These are phyloP conservation scores for Pseudozyma sp. DNA, from an alignment of 1,284 basidiomycete species.

Conservation along the genomic window DNA sequence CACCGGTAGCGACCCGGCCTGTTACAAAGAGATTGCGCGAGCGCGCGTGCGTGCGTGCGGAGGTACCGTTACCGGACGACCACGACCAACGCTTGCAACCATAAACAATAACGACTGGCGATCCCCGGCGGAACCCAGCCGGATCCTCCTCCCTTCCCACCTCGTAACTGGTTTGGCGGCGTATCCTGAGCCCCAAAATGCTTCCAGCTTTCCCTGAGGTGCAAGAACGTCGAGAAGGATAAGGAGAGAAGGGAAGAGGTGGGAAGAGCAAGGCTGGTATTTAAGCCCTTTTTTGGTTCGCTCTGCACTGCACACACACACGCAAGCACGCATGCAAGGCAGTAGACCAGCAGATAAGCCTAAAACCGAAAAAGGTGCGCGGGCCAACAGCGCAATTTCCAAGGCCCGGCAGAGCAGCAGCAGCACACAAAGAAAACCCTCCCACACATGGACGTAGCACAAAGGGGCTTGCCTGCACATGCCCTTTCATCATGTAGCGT, in stretches of 20 bases:
- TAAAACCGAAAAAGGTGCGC: background rate
- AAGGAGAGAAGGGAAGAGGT: slow-evolving; percentile 13
- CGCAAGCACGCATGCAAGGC: background rate
- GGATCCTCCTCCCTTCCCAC: slow-evolving; percentile 34
- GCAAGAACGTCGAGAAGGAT: slow-evolving; percentile 17
- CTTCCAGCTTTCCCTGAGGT: slow-evolving; percentile 3
- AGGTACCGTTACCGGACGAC: no score
- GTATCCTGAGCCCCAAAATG: slow-evolving; percentile 1
- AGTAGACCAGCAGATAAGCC: background rate
- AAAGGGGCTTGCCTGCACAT: background rate
- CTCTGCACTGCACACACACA: background rate
- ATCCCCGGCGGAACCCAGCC: slow-evolving; percentile 5
- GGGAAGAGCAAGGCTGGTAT: slow-evolving; percentile 10
- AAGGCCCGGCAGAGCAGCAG: background rate
- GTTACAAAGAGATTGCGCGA: background rate
- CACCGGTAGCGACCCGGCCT: slow-evolving; percentile 1
- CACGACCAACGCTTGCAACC: background rate
- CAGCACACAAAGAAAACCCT: no score
- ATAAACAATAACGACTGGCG: slow-evolving; percentile 1
- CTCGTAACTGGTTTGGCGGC: background rate
- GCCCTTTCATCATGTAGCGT: background rate
- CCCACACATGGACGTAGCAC: background rate
- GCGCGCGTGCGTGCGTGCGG: no score
- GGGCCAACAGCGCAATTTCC: slow-evolving; percentile 2
- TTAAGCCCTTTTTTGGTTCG: slow-evolving; percentile 17